Evolutionary conservation across 1,139 yeast genomes (phyloP).

Genomic region (Pneumocystis jirovecii): DNA sequence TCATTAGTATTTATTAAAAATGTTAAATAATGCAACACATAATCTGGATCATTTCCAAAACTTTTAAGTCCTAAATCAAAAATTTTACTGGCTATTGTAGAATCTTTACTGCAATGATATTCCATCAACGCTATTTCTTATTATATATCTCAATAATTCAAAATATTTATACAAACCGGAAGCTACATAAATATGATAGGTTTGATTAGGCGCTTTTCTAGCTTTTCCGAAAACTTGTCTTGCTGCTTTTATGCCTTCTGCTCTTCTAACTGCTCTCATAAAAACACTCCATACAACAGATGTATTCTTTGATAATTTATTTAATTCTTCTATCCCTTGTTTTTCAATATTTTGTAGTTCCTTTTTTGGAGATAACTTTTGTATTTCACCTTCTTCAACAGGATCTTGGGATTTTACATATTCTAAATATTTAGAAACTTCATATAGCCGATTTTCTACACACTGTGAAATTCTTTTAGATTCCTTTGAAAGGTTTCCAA

Average conservation of each 20-base stretch:
- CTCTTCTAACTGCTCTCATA: slow-evolving; percentile 28
- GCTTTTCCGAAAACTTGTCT: slow-evolving; percentile 47
- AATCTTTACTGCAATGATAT: slow-evolving; percentile 43
- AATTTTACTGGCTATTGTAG: slow-evolving; percentile 58
- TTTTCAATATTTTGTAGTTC: slow-evolving; percentile 1
- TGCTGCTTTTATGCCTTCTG: slow-evolving; percentile 29
- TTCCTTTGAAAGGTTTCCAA: slow-evolving; percentile 23
- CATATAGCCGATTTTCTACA: slow-evolving; percentile 15
- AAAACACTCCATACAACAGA: slow-evolving; percentile 24
- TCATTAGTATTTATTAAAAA: slow-evolving; percentile 61
- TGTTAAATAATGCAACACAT: slow-evolving; percentile 53
- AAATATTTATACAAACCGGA: slow-evolving; percentile 29
- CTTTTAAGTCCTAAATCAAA: slow-evolving; percentile 66
- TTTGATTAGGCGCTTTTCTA: slow-evolving; percentile 48
- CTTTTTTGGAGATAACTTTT: slow-evolving; percentile 2
- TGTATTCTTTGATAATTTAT: slow-evolving; percentile 18
- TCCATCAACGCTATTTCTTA: slow-evolving; percentile 45
- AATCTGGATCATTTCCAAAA: slow-evolving; percentile 39
- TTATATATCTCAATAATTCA: background rate
- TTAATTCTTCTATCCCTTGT: slow-evolving; percentile 1
- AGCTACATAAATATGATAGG: slow-evolving; percentile 65
- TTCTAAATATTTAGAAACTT: slow-evolving; percentile 1
- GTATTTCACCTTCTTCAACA: slow-evolving; percentile 3
- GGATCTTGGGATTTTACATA: background rate
- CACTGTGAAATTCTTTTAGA: slow-evolving; percentile 16